Evolutionary conservation across 2,329 filamentous ascomycete species (phyloP).

Genomic region (Lasiodiplodia theobromae): DNA sequence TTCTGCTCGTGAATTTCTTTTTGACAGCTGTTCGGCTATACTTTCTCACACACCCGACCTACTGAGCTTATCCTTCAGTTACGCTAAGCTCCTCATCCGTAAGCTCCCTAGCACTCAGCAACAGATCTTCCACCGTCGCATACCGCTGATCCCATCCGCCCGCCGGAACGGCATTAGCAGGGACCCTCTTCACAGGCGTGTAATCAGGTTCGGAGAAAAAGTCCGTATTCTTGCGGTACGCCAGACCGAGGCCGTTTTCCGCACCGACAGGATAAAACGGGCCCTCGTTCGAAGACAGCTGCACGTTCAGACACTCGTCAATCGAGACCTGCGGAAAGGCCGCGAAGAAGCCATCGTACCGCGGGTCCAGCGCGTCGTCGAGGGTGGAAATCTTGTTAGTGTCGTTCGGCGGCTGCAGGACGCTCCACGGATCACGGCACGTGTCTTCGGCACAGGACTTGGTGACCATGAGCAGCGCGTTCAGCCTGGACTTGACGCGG

Average conservation of each 20-base stretch:
- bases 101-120: too few relatives aligned
- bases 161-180: too few relatives aligned
- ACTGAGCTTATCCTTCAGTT: accelerated
- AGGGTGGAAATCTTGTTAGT: background rate
- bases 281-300: background rate
- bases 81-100: too few relatives aligned
- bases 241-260: background rate
- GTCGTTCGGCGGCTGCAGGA: background rate
- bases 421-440: conserved; percentile 1
- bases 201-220: too few relatives aligned
- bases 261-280: background rate
- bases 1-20: too few relatives aligned
- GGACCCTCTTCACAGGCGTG: too few relatives aligned
- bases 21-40: too few relatives aligned
- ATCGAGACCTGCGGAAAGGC: background rate
- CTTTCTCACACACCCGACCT: too few relatives aligned
- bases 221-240: background rate
- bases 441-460: background rate
- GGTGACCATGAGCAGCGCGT: background rate
- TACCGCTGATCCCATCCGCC: too few relatives aligned
- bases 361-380: background rate
- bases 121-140: too few relatives aligned
- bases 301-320: background rate
- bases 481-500: background rate
- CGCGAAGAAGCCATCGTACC: background rate